Evolutionary conservation across 1,284 basidiomycete species (phyloP), one percentile per base, ranked within the genome.

Genomic region (Pascua guehoae): DNA sequence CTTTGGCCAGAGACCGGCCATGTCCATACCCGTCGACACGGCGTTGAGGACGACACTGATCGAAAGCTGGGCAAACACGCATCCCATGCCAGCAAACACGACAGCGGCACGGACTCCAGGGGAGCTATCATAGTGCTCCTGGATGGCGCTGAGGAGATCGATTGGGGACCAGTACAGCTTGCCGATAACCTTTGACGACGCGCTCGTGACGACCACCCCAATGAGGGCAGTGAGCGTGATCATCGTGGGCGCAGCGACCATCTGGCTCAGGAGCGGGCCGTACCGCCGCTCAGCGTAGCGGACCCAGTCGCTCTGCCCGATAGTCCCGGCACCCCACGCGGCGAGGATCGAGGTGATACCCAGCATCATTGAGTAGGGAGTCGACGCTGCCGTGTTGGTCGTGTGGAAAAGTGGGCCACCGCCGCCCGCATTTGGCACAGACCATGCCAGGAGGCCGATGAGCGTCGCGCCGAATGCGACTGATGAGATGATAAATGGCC

Each of bases 291-390:
- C 42, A n/a, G 66, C 58, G 58, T 69, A 70, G 55, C 69, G 63
- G n/a, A 65, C 64, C 66, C 66, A 71, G 56, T 71, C 69, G 41
- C 55, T 57, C 53, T 69, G 67, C 15, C 66, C 65, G 15, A 67
- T 58, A 4, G 66, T 70, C 3, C 69, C 69, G n/a, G 58, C 52
- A 7, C 60, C 67, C 66, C 64, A 65, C 2, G 63, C 58, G 32
- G 64, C 53, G 16, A 69, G 58, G n/a, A 69, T 65, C 14, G 58
- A 61, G 8, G 68, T 67, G 54, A 71, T 67, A 17, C 67, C 69
- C 24, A 69, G 57, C 63, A 69, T 64, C 60, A 71, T 68, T 4
- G 63, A 63, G 54, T 61, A 68, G 24, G 60, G 51, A 5, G 58
- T 63, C 12, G 56, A 58, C 14, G 46, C 11, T 15, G 57, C 58